Evolutionary conservation across 352 stramenopile species (phyloP), one percentile per base, ranked within the genome.

Genomic region (Phytophthora sp.): DNA sequence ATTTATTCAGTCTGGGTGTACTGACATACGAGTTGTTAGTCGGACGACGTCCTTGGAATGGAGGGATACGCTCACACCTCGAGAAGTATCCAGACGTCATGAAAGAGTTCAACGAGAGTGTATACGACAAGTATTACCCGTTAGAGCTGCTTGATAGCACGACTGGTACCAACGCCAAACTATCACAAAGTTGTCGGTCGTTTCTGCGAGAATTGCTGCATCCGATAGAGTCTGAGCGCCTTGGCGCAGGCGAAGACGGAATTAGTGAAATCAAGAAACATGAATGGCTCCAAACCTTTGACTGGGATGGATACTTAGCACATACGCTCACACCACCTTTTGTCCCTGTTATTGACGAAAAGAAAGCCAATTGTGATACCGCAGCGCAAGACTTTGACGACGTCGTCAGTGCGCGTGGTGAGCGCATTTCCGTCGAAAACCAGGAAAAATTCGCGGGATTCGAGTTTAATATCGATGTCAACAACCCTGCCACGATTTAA

Each of bases 1-100:
- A 94, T 45, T 86, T 90, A 24, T 94, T 88, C 56, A 80, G 78
- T 30, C 62, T 91, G 18, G 85, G 82, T 0, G 68, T 92, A n/a
- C 63, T 89, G 23, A 51, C 73, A 0, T 82, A 77, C 26, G 83
- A 92, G 33, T 52, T 94, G 11, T 7, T 89, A 8, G 74, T 86
- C 30, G 69, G 71, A 12, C 73, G 68, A 35, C 73, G 73, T 16
- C 80, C 82, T 16, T 92, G 79, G 80, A 66, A 59, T 1, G 69
- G 60, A 3, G 63, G 67, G 0, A 72, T 82, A 0, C 60, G 73
- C 2, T 64, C 57, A 7, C 64, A 79, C 1, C 60, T 89, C 3
- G 75, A 84, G 11, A 74, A 61, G 6, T 71, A 52, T 18, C 69
- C 69, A 0, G 39, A 73, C 1, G 58, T 80, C 15, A 47, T 78